A percentile compares a stretch with the other conserved stretches of the same genome.
Conservation (phyloP, 345 rosid genomes). For the Eucalyptus pumila region DNA sequence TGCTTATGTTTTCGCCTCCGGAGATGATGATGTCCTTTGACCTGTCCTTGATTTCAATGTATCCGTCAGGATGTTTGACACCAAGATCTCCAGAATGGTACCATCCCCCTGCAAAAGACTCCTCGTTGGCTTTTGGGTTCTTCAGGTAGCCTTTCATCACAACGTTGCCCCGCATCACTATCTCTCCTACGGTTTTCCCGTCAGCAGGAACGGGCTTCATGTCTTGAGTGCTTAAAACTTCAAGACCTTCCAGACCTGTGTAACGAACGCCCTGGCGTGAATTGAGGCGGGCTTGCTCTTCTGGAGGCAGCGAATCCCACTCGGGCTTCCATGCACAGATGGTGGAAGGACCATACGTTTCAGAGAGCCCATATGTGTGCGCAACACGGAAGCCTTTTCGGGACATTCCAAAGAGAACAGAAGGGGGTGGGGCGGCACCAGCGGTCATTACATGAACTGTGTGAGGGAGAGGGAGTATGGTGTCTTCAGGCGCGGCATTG, state of each 20-base stretch:
- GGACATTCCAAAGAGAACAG: conserved; percentile 61
- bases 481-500: conserved; percentile 64
- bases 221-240: conserved; percentile 46
- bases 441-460: conserved; percentile 74
- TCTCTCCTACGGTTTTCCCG: conserved; percentile 76
- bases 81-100: conserved; percentile 85
- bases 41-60: conserved; percentile 79
- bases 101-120: conserved; percentile 81
- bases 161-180: conserved; percentile 65
- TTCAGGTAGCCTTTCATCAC: conserved; percentile 92
- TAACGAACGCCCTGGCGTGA: conserved; percentile 94
- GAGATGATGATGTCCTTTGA: conserved; percentile 89
- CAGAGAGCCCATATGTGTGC: conserved; percentile 88
- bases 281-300: conserved; percentile 65
- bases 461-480: conserved; percentile 78
- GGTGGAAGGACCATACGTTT: conserved; percentile 82
- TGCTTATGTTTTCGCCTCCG: conserved; percentile 92
- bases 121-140: conserved; percentile 72
- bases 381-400: conserved; percentile 70
- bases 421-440: conserved; percentile 89
- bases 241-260: conserved; percentile 54
- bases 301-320: conserved; percentile 73
- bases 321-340: conserved; percentile 91
- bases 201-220: conserved; percentile 76
- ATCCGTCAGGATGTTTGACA: conserved; percentile 79